Evolutionary conservation across 2,329 filamentous ascomycete species (phyloP), one percentile per base, ranked within the genome.

Genomic region (Arthroderma sp.): DNA sequence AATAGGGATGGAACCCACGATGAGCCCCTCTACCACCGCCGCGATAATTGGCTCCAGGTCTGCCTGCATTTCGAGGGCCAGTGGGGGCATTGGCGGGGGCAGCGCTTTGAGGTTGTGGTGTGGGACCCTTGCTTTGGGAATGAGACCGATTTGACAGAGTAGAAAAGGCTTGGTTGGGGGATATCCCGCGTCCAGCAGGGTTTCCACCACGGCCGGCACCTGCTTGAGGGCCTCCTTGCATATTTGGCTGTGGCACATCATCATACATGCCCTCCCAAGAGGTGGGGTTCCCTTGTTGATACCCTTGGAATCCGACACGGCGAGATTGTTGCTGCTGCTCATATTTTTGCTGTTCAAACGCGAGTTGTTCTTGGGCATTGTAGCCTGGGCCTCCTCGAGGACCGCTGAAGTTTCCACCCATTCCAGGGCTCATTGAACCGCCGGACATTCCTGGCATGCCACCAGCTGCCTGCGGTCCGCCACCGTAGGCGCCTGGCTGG

Each of bases 251-350:
- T 10, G 87, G 88, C 1, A 88, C 85, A 61, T 95, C 89, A 60
- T 96, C 89, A 63, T 95, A 96, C 87, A 94, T 94, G 57, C 89
- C 89, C 63, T 96, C 89, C 87, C 88, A 95, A 36, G 82, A 88
- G 27, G 84, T 86, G n/a, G 83, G 82, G 10, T 78, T 79, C 38
- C 77, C 78, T 46, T 74, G 56, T 62, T 72, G 61, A 49, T 68
- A 66, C 34, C 65, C 60, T 45, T 64, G 57, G 57, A 65, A 64
- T 15, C 66, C 63, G 38, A 65, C 70, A 64, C 62, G 65, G 45
- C 73, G 75, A 50, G 73, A 72, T 51, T 69, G 69, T 60, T 80
- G 72, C 58, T 80, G 82, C 50, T 81, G 77, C 56, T 84, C 80
- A 60, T 85, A 85, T 62, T 86, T 86, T 53, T 83, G 80, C 63